These are phyloP conservation scores for Hymenoscyphus fructigenus DNA, from an alignment of 2,329 filamentous ascomycete species.

Conservation along the genomic window DNA sequence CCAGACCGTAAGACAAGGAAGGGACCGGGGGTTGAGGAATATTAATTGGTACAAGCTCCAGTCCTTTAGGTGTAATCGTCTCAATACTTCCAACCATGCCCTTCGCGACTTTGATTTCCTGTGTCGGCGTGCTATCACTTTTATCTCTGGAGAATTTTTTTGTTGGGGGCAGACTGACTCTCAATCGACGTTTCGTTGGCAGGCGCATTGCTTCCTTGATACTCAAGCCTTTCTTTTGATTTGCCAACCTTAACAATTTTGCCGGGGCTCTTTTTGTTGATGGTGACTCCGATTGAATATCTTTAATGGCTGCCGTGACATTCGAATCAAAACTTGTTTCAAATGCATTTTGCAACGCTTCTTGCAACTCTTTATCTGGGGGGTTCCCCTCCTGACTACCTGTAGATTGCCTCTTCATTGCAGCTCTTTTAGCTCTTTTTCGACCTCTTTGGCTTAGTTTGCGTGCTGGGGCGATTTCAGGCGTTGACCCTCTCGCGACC, in stretches of 20 bases:
- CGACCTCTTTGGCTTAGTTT: no score
- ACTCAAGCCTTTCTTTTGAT: not conserved
- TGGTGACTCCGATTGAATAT: not conserved
- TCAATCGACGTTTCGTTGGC: not conserved
- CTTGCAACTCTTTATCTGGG: not conserved
- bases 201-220: slow-evolving; percentile 1
- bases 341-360: not conserved
- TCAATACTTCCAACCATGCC: slow-evolving; percentile 27
- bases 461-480: no score
- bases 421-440: no score
- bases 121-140: not conserved
- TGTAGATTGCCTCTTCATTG: not conserved
- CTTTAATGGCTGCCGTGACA: not conserved
- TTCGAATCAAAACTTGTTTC: not conserved
- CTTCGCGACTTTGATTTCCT: not conserved
- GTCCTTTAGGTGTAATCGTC: slow-evolving; percentile 28
- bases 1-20: slow-evolving; percentile 35
- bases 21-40: slow-evolving; percentile 33
- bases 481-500: no score
- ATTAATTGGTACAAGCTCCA: slow-evolving; percentile 33
- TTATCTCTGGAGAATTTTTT: not conserved
- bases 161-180: not conserved
- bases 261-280: not conserved
- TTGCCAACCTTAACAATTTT: not conserved
- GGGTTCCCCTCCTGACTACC: not conserved